Evolutionary conservation across 345 rosid species (phyloP).

Genomic region (Lepidium didymum): DNA sequence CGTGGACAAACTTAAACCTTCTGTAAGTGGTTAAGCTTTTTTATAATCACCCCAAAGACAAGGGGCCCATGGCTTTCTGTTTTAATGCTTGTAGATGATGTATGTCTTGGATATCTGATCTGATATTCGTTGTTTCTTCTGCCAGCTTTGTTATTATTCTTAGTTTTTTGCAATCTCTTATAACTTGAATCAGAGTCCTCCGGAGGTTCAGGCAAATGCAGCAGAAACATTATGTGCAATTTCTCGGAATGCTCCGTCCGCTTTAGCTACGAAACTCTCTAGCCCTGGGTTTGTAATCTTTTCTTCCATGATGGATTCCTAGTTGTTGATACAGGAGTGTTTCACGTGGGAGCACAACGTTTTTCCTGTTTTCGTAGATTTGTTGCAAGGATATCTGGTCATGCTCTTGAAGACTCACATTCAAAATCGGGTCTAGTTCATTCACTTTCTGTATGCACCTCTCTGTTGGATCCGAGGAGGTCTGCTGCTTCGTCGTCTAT

Average conservation of each 20-base stretch:
- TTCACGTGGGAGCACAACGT: conserved; percentile 1
- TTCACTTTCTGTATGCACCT: conserved; percentile 94
- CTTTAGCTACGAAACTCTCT: conserved; percentile 82
- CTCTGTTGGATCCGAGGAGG: conserved; percentile 89
- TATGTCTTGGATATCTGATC: conserved; percentile 1
- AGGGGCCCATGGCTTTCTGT: background rate
- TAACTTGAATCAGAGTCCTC: conserved; percentile 47
- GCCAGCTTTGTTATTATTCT: background rate
- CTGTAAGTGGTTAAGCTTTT: conserved; percentile 47
- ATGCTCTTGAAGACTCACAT: conserved; percentile 87
- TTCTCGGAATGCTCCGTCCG: conserved; percentile 84
- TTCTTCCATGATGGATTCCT: conserved; percentile 4
- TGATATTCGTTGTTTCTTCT: background rate
- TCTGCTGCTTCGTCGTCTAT: conserved; percentile 60
- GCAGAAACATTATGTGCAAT: conserved; percentile 94
- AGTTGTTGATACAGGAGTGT: background rate
- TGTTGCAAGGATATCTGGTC: conserved; percentile 82
- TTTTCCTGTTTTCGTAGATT: conserved; percentile 45
- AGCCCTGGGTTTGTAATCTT: conserved; percentile 61
- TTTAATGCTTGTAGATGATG: conserved; percentile 4
- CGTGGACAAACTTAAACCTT: conserved; percentile 83
- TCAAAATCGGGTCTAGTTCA: conserved; percentile 89
- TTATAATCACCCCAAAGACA: background rate
- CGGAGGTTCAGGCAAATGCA: conserved; percentile 93
- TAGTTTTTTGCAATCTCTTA: conserved; percentile 22